These are phyloP conservation scores for Coniochaeta sp. DNA, from an alignment of 2,329 filamentous ascomycete species.

Conservation along the genomic window DNA sequence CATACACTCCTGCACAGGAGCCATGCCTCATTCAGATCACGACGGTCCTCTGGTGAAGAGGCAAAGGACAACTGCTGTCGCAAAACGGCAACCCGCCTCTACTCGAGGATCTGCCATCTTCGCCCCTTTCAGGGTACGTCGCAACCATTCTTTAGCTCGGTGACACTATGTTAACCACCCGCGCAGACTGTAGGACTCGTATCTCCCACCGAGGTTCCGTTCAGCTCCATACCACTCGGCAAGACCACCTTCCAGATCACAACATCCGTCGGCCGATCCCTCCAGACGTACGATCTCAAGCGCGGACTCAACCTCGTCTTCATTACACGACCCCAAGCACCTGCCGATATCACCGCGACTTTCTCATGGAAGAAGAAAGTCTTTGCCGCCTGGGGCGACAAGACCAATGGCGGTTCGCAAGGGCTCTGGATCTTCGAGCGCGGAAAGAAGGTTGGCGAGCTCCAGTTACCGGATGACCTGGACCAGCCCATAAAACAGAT, in stretches of 20 bases:
- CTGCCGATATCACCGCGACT: slow-evolving; percentile 77
- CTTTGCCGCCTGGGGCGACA: slow-evolving; percentile 81
- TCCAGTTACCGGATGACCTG: slow-evolving; percentile 60
- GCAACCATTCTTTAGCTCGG: background rate
- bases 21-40: slow-evolving; percentile 51
- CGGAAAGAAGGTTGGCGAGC: slow-evolving; percentile 73
- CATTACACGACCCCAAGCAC: slow-evolving; percentile 84
- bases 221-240: slow-evolving; percentile 80
- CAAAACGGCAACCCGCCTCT: slow-evolving; percentile 4
- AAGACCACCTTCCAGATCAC: slow-evolving; percentile 97
- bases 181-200: slow-evolving; percentile 82
- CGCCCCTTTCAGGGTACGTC: slow-evolving; percentile 78
- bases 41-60: slow-evolving; percentile 33
- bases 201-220: slow-evolving; percentile 83
- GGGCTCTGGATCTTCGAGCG: slow-evolving; percentile 91
- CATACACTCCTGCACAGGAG: background rate
- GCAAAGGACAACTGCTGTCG: slow-evolving; percentile 17
- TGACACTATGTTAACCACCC: slow-evolving; percentile 1
- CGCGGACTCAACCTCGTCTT: slow-evolving; percentile 89
- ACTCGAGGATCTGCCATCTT: slow-evolving; percentile 70
- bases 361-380: slow-evolving; percentile 80
- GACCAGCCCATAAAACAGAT: slow-evolving; percentile 70
- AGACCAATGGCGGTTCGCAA: slow-evolving; percentile 40
- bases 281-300: slow-evolving; percentile 94
- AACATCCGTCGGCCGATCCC: slow-evolving; percentile 79